These are phyloP conservation scores for Phytophthora sojae DNA, from an alignment of 352 stramenopile species.

Conservation along the genomic window DNA sequence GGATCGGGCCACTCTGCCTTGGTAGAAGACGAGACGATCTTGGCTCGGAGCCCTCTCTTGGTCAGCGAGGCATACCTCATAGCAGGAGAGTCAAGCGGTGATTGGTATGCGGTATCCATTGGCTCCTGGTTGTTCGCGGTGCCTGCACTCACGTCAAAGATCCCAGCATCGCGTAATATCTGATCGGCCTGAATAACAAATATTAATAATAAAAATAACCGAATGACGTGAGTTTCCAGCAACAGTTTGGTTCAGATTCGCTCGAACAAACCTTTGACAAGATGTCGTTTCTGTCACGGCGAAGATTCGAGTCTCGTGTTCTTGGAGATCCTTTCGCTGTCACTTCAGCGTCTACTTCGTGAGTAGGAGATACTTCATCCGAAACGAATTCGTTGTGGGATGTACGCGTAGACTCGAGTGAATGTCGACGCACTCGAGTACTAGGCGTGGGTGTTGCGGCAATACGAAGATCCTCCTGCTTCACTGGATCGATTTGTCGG, in stretches of 20 bases:
- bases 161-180: slow-evolving; percentile 53
- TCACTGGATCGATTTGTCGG: slow-evolving; percentile 8
- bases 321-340: slow-evolving; percentile 21
- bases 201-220: too few species aligned
- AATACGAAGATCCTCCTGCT: slow-evolving; percentile 36
- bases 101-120: slow-evolving; percentile 13
- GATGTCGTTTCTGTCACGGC: slow-evolving; percentile 43
- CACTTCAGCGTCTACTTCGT: slow-evolving; percentile 14
- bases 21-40: slow-evolving; percentile 38
- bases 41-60: slow-evolving; percentile 19
- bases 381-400: slow-evolving; percentile 1
- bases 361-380: not conserved
- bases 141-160: slow-evolving; percentile 29
- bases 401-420: slow-evolving; percentile 6
- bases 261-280: slow-evolving; percentile 34
- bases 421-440: slow-evolving; percentile 10
- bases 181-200: slow-evolving; percentile 49
- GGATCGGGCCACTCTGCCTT: slow-evolving; percentile 69
- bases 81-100: slow-evolving; percentile 11
- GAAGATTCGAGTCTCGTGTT: slow-evolving; percentile 42
- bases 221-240: too few species aligned
- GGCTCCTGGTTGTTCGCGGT: slow-evolving; percentile 18
- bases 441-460: slow-evolving; percentile 18
- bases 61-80: slow-evolving; percentile 11
- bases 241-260: not conserved